Percentiles rank a stretch among this genome's conserved stretches.
Evolutionary conservation across 768 basidiomycete species (phyloP).

Genomic region (Lactifluus hygrophoroides): DNA sequence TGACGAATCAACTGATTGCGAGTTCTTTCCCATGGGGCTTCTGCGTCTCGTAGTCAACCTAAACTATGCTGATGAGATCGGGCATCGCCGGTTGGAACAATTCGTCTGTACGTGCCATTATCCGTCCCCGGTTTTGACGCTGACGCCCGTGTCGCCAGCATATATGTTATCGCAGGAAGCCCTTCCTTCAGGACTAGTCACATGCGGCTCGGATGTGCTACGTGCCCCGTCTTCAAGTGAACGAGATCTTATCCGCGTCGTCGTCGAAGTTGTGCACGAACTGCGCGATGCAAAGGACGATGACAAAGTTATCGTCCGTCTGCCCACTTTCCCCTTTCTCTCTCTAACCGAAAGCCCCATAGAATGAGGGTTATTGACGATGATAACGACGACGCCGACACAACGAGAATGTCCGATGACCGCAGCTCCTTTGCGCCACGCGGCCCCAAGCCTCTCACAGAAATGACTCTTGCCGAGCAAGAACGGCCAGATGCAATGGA

Average conservation of each 20-base stretch:
- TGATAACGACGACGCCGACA: constrained; percentile 29
- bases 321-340: neutral
- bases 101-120: constrained; percentile 58
- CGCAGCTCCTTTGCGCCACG: constrained; percentile 17
- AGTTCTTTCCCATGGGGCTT: constrained; percentile 74
- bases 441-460: constrained; percentile 29
- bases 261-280: constrained; percentile 83
- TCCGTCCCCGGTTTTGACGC: neutral
- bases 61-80: constrained; percentile 91
- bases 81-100: constrained; percentile 77
- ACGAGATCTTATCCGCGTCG: constrained; percentile 76
- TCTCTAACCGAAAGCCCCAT: neutral
- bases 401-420: constrained; percentile 25
- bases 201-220: constrained; percentile 76
- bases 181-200: constrained; percentile 62
- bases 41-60: constrained; percentile 71
- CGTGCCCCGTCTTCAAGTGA: constrained; percentile 65
- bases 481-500: constrained; percentile 54
- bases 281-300: constrained; percentile 51
- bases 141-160: constrained; percentile 33
- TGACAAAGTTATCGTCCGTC: constrained; percentile 25
- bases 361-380: constrained; percentile 24
- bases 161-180: constrained; percentile 70
- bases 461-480: constrained; percentile 53
- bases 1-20: constrained; percentile 34